These are phyloP conservation scores for Fistulifera solaris DNA, from an alignment of 108 stramenopile species.

Conservation along the genomic window DNA sequence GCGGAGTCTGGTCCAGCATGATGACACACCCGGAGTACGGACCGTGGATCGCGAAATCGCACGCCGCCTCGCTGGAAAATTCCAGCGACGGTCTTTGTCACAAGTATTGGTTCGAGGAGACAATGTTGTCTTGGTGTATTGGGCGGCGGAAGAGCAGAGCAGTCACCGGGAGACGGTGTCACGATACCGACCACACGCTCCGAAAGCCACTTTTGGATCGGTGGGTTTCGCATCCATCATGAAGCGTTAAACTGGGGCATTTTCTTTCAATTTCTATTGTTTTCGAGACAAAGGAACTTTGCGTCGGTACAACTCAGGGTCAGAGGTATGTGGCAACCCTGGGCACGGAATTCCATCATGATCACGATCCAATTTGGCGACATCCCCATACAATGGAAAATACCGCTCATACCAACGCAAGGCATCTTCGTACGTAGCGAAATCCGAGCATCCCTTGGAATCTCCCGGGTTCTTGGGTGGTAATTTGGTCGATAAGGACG, in stretches of 20 bases:
- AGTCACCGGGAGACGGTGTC: too few relatives aligned
- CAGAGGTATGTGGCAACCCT: slow-evolving; percentile 45
- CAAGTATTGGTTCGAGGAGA: slow-evolving; percentile 73
- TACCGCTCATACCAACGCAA: slow-evolving; percentile 47
- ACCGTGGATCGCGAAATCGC: slow-evolving; percentile 30
- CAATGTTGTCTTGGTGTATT: slow-evolving; percentile 72
- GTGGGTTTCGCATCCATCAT: too few relatives aligned
- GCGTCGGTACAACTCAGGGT: slow-evolving; percentile 35
- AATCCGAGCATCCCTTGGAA: slow-evolving; percentile 45
- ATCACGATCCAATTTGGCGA: slow-evolving; percentile 56
- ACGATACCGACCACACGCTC: too few relatives aligned
- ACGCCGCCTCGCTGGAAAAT: slow-evolving; percentile 6
- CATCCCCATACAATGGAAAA: slow-evolving; percentile 42
- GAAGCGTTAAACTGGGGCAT: too few relatives aligned
- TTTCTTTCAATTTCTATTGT: too few relatives aligned
- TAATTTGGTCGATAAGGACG: slow-evolving; percentile 21
- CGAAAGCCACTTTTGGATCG: too few relatives aligned
- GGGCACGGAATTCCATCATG: slow-evolving; percentile 64
- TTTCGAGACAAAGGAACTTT: slow-evolving; percentile 40
- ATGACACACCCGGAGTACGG: slow-evolving; percentile 1
- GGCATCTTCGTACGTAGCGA: slow-evolving; percentile 49
- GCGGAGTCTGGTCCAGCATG: slow-evolving; percentile 17
- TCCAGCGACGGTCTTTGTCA: slow-evolving; percentile 34
- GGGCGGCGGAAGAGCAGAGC: slow-evolving; percentile 34
- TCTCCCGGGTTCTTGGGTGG: slow-evolving; percentile 39